A percentile compares a stretch with the other conserved stretches of the same genome.
These are phyloP conservation scores for Epichloe aotearoae DNA, from an alignment of 2,329 filamentous ascomycete species.

Conservation along the genomic window DNA sequence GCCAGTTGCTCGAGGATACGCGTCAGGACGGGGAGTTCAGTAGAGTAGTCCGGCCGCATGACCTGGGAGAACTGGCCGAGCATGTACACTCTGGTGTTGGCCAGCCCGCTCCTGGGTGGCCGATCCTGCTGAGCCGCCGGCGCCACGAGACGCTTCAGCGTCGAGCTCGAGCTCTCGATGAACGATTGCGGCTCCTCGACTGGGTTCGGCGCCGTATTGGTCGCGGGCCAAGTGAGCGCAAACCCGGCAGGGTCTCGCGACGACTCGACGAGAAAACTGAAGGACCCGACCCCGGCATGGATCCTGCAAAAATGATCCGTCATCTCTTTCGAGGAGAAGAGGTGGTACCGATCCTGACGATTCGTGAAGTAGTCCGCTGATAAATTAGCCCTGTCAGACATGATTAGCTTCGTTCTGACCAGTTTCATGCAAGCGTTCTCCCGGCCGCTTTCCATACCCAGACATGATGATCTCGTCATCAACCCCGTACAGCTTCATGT, in stretches of 20 bases:
- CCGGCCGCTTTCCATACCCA: conserved; percentile 37
- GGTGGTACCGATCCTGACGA: conserved; percentile 84
- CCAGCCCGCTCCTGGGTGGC: conserved; percentile 10
- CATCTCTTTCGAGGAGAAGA: conserved; percentile 68
- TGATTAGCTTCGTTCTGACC: not conserved
- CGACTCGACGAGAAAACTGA: conserved; percentile 72
- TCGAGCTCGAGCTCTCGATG: conserved; percentile 51
- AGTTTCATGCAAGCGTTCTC: too few relatives aligned
- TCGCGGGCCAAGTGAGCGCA: conserved; percentile 56
- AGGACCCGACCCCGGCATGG: conserved; percentile 60
- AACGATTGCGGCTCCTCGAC: conserved; percentile 57
- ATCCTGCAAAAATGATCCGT: conserved; percentile 72
- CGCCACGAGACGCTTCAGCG: conserved; percentile 54
- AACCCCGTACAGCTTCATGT: conserved; percentile 96
- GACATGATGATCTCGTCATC: conserved; percentile 95
- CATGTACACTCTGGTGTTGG: conserved; percentile 69
- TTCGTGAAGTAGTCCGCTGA: conserved; percentile 94
- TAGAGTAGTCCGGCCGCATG: conserved; percentile 66
- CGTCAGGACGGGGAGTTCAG: conserved; percentile 73
- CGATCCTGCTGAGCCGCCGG: conserved; percentile 5
- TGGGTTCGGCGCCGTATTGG: conserved; percentile 64
- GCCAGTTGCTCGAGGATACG: conserved; percentile 59
- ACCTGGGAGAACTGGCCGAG: conserved; percentile 81
- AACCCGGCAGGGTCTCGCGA: conserved; percentile 42
- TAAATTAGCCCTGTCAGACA: conserved; percentile 55